A percentile compares a stretch with the other conserved stretches of the same genome.
These are phyloP conservation scores for Fusarium haematococcum DNA, from an alignment of 2,329 filamentous ascomycete species.

Conservation along the genomic window DNA sequence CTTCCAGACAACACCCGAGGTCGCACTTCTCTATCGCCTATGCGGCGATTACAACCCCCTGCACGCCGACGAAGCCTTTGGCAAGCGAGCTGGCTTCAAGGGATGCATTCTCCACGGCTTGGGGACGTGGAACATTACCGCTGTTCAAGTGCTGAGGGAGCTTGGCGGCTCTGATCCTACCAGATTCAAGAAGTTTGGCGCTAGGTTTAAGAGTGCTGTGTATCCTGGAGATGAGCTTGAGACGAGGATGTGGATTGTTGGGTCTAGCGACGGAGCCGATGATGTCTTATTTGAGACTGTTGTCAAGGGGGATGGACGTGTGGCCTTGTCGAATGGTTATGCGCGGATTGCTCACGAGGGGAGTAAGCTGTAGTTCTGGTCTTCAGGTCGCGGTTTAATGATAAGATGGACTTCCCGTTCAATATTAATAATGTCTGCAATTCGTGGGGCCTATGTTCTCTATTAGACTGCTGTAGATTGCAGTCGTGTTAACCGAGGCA, in stretches of 20 bases:
- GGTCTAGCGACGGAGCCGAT: constrained; percentile 46
- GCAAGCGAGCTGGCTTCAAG: constrained; percentile 57
- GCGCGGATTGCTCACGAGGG: constrained; percentile 45
- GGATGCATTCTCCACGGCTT: constrained; percentile 60
- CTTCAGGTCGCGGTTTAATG: neutral
- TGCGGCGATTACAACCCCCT: constrained; percentile 63
- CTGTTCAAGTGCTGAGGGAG: constrained; percentile 55
- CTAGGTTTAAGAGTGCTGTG: constrained; percentile 59
- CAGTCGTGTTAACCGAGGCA: neutral
- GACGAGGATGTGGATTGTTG: constrained; percentile 57
- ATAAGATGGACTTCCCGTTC: neutral
- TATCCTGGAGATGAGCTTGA: constrained; percentile 59
- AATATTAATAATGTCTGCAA: neutral
- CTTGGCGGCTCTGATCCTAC: constrained; percentile 55
- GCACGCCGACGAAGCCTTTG: constrained; percentile 57
- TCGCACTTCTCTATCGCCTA: constrained; percentile 56
- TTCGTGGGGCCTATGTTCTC: neutral
- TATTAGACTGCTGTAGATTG: neutral
- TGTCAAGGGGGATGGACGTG: constrained; percentile 52
- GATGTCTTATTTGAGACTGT: constrained; percentile 55
- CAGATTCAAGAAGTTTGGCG: constrained; percentile 56
- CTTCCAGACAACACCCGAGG: constrained; percentile 53
- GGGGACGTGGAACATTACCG: constrained; percentile 61
- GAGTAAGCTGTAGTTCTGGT: constrained; percentile 43
- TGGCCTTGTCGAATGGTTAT: constrained; percentile 53